These are phyloP conservation scores for Euphorbia lathyris DNA, from an alignment of 345 rosid genomes.

Conservation along the genomic window DNA sequence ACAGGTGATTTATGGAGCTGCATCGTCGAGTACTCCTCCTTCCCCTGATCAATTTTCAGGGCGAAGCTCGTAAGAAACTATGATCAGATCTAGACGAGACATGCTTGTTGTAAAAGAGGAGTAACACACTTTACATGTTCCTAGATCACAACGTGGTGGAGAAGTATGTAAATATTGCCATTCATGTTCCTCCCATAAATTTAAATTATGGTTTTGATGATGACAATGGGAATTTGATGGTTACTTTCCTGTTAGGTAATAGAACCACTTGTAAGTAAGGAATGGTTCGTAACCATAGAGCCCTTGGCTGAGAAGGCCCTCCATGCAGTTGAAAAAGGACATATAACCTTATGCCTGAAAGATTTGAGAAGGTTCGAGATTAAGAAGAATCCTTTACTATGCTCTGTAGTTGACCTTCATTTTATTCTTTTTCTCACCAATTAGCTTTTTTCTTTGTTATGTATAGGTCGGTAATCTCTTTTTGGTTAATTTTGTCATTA, in stretches of 20 bases:
- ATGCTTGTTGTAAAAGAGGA: conserved; percentile 81
- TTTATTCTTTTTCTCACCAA: neutral
- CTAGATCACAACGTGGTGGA: conserved; percentile 98
- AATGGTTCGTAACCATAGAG: conserved; percentile 96
- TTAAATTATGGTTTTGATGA: conserved; percentile 1
- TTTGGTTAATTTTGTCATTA: neutral
- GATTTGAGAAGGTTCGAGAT: conserved; percentile 79
- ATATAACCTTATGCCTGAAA: conserved; percentile 77
- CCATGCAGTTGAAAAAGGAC: conserved; percentile 73
- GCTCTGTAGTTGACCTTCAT: neutral
- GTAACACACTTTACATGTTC: conserved; percentile 67
- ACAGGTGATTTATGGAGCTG: too few relatives aligned
- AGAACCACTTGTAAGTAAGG: conserved; percentile 94
- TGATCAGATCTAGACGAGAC: conserved; percentile 97
- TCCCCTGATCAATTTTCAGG: too few relatives aligned
- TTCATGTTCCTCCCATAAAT: conserved; percentile 15
- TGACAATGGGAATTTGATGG: conserved; percentile 7
- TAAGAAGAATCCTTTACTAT: neutral
- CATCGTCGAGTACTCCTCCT: too few relatives aligned
- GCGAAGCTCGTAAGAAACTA: conserved; percentile 76
- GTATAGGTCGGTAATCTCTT: neutral
- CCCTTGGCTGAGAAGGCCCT: conserved; percentile 95
- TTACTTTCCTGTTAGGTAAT: conserved; percentile 47
- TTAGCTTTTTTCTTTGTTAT: neutral
- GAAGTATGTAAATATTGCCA: conserved; percentile 51